phyloP scores from a whole-genome alignment of 2,329 filamentous ascomycete species.

The Penicillium sp. region DNA sequence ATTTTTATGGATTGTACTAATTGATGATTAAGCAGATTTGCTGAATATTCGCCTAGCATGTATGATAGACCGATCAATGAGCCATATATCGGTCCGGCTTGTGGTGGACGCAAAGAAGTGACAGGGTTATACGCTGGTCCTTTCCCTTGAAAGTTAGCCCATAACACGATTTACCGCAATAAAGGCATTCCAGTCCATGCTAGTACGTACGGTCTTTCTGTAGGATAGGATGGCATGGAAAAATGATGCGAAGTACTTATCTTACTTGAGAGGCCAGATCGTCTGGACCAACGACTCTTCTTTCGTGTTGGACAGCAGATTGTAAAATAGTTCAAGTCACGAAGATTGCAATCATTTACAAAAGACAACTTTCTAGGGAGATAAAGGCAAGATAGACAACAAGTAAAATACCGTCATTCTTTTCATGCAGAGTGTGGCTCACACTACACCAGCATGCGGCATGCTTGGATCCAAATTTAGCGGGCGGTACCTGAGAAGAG shows the following conservation, averaged over 20 bases:
- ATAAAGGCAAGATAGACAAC: neutral
- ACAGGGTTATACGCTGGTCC: neutral
- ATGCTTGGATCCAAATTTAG: constrained; percentile 22
- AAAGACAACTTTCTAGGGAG: too few relatives aligned
- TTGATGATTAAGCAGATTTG: neutral
- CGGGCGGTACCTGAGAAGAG: constrained; percentile 22
- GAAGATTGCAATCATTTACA: neutral
- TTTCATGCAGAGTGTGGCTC: neutral
- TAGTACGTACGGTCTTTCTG: neutral
- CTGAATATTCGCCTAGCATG: neutral
- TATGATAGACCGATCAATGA: neutral
- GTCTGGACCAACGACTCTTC: neutral
- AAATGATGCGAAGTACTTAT: too few relatives aligned
- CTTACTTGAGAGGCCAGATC: constrained; percentile 1
- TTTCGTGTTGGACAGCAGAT: constrained; percentile 3
- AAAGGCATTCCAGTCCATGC: neutral
- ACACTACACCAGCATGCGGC: neutral
- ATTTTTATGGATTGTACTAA: neutral
- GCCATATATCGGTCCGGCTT: neutral
- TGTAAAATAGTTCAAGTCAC: neutral
- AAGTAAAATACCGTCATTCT: neutral
- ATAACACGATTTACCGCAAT: neutral
- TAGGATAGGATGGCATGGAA: too few relatives aligned
- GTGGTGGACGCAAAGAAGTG: neutral
- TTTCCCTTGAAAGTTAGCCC: neutral